These are phyloP conservation scores for Cercospora sojina DNA, from an alignment of 2,329 filamentous ascomycete species.

Conservation along the genomic window DNA sequence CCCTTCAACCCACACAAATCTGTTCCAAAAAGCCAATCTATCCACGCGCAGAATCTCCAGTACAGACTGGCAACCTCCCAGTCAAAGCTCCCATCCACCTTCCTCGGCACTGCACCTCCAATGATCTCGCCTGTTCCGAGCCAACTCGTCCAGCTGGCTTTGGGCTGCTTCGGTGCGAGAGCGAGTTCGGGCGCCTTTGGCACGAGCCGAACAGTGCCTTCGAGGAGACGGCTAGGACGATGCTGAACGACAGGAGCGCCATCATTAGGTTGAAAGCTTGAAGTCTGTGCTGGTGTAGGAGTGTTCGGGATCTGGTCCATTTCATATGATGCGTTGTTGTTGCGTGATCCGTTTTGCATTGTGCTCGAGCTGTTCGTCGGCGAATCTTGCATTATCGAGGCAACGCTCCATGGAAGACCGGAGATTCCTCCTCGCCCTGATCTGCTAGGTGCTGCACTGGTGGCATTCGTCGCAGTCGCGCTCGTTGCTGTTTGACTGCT, in stretches of 20 bases:
- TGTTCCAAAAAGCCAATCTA: constrained; percentile 58
- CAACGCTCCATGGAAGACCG: constrained; percentile 14
- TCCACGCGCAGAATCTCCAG: constrained; percentile 59
- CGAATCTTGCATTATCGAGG: constrained; percentile 11
- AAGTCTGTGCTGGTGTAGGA: constrained; percentile 8
- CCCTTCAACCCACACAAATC: constrained; percentile 61
- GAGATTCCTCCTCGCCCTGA: neutral
- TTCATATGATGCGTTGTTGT: neutral
- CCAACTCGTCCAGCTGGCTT: constrained; percentile 37
- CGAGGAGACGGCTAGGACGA: constrained; percentile 7
- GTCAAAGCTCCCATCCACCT: constrained; percentile 74
- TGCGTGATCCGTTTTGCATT: neutral
- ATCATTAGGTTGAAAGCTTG: constrained; percentile 1
- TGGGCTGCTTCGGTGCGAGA: constrained; percentile 48
- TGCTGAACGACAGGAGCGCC: constrained; percentile 8
- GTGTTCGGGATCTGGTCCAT: constrained; percentile 3
- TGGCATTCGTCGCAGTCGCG: constrained; percentile 37
- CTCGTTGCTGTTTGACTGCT: constrained; percentile 44
- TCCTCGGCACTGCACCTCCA: constrained; percentile 70
- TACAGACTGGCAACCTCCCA: constrained; percentile 63
- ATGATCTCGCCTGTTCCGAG: constrained; percentile 60
- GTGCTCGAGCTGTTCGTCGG: constrained; percentile 14
- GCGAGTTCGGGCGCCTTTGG: constrained; percentile 42
- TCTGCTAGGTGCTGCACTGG: constrained; percentile 25
- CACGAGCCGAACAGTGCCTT: constrained; percentile 10